These are phyloP conservation scores for Colletotrichum karsti DNA, from an alignment of 2,329 filamentous ascomycete genomes.

Conservation along the genomic window DNA sequence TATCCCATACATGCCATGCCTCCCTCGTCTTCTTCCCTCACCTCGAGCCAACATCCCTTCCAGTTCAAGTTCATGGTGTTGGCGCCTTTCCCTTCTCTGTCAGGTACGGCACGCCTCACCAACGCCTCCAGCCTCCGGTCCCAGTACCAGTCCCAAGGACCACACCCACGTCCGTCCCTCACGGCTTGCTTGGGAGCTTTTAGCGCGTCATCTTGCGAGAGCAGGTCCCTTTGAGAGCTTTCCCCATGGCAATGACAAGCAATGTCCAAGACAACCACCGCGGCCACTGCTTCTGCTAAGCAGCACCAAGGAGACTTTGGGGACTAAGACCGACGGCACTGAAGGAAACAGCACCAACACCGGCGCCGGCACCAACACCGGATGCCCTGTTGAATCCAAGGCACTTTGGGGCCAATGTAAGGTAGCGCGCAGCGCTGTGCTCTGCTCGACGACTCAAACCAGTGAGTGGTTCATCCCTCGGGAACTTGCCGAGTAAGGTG, in stretches of 20 bases:
- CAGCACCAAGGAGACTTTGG: not conserved
- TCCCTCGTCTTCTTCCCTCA: slow-evolving; percentile 13
- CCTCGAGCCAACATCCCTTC: slow-evolving; percentile 20
- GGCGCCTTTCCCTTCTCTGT: slow-evolving; percentile 21
- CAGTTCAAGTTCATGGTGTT: slow-evolving; percentile 19
- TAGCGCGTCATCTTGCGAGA: slow-evolving; percentile 21
- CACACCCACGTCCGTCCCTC: slow-evolving; percentile 2
- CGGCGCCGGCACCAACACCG: not conserved
- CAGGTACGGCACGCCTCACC: slow-evolving; percentile 23
- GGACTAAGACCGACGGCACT: slow-evolving; percentile 13
- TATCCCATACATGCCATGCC: slow-evolving; percentile 4
- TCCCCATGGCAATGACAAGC: slow-evolving; percentile 1
- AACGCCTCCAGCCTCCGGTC: slow-evolving; percentile 18
- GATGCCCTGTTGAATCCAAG: not conserved
- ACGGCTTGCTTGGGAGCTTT: slow-evolving; percentile 2
- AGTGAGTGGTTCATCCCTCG: not conserved
- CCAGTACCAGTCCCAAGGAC: not conserved
- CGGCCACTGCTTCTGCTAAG: not conserved
- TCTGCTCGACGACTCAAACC: not conserved
- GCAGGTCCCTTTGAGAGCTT: slow-evolving; percentile 3
- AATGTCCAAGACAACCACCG: not conserved
- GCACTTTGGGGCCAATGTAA: not conserved
- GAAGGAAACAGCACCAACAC: not conserved
- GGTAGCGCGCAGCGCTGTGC: not conserved
- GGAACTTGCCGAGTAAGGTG: slow-evolving; percentile 5